Evolutionary conservation across 176 grass and related monocot genomes (phyloP), one percentile per base, ranked within the genome.

Genomic region (Triticum dicoccoides): DNA sequence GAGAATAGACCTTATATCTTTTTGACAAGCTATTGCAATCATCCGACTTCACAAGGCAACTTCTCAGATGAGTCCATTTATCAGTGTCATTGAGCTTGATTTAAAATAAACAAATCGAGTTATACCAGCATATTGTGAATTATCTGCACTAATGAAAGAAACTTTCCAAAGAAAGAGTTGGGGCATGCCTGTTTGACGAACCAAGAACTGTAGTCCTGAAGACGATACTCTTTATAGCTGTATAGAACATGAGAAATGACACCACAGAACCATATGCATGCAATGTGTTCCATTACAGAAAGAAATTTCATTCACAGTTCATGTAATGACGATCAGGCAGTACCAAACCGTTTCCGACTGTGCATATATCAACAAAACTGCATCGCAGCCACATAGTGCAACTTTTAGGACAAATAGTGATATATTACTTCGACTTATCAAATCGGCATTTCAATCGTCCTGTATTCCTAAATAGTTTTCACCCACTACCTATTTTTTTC

Each of bases 171-270:
- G 10, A 75, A 61, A 84, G 35, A 84, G 65, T 69, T 27, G n/a
- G 41, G 69, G 12, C 81, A 86, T 84, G 87, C 97, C 85, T 99
- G 97, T 83, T 92, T 96, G 69, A 99, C 75, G 88, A 99, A 96
- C 94, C 94, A 99, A 89, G 97, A 91, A 81, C 92, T 99, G 73
- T 94, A 99, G 83, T 99, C 97, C 87, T 96, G 91, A 72, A 99
- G 92, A 73, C 90, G 97, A 74, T 94, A 99, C 63, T 96, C 97
- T 73, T 96, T 96, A 85, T 94, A 99, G 49, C 97, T 99, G 69
- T 77, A 89, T 6, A 77, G 45, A 80, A 65, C 75, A 83, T 86
- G 79, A 33, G 15, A 82, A 73, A 80, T 75, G 32, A 9, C 18
- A 76, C 29, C 27, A 21, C 15, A 77, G 27, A 77, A 56, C 39